phyloP scores from a whole-genome alignment of 2,329 filamentous ascomycete genomes.

The Drechslerella dactyloides region DNA sequence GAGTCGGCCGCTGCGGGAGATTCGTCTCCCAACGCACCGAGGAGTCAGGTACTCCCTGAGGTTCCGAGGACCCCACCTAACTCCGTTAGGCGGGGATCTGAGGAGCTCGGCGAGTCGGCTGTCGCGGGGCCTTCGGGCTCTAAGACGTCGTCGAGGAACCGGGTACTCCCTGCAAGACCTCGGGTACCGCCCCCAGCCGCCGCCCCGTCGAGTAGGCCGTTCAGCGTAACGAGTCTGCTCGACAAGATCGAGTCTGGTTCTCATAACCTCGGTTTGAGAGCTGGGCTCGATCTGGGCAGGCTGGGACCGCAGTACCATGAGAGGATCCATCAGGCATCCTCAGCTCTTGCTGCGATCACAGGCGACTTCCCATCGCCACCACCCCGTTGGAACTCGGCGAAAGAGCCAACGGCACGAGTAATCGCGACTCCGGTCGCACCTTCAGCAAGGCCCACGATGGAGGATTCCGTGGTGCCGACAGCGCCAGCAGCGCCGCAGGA shows the following conservation, averaged over 20 bases:
- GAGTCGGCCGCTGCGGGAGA: neutral
- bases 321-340: neutral
- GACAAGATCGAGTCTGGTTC: conserved; percentile 5
- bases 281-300: neutral
- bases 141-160: conserved; percentile 3
- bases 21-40: neutral
- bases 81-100: neutral
- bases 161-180: neutral
- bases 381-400: neutral
- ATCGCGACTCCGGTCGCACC: neutral
- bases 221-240: neutral
- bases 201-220: neutral
- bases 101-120: neutral
- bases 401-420: neutral
- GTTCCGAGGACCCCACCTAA: conserved; percentile 1
- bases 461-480: neutral
- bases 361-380: neutral
- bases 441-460: neutral
- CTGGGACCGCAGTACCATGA: neutral
- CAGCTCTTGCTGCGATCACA: neutral
- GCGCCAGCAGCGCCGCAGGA: neutral
- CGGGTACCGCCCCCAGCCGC: neutral
- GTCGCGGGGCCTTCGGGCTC: conserved; percentile 7
- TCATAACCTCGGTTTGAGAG: conserved; percentile 1
- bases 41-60: neutral